Base-by-base conservation (phyloP, 2,329 filamentous ascomycete genomes). In the Aciculosporium take region DNA sequence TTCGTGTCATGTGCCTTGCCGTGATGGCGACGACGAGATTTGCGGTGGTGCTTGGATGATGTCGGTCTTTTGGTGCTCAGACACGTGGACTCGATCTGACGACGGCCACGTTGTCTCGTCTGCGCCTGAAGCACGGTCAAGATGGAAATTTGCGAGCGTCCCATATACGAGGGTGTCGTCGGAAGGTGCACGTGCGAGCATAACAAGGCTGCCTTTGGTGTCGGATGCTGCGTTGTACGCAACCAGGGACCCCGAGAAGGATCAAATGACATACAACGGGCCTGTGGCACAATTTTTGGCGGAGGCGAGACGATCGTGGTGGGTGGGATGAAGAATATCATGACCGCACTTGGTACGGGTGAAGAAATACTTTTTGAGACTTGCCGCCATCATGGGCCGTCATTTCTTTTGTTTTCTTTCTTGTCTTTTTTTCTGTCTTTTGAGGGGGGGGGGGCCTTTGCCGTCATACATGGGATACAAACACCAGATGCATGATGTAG, bases 31-130 rank as follows among this genome's bases (percentile, higher is more conserved):
- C 4, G 43, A 35, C 12, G 42, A 47, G 10, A 42, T 41, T 12
- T 56, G 53, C 35, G 54, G 54, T 12, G 53, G 54, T 12, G 45
- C 35, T n/a, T 56, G 54, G 54, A 47, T 50, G 4, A 39, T 56
- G 6, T 49, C 49, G 5, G 48, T 56, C 6, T 52, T 47, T 18
- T 36, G 37, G 17, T 43, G 42, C 27, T 21, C 45, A 17, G 35
- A 43, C 4, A 21, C 37, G 4, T 13, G 7, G 7, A 18, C 24
- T 23, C 4, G 23, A 35, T 12, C 18, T 28, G 21, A 13, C 12
- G 20, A 7, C 25, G 5, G 7, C 7, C 5, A 7, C 17, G 24
- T 12, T 17, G 13, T 30, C 28, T 29, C 17, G 8, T 24, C 8
- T 7, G 5, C n/a, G n/a, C 9, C 15, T 3, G 33, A 18, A 15